phyloP scores from a whole-genome alignment of 2,329 filamentous ascomycete species.

The Pseudocercospora crystallina region DNA sequence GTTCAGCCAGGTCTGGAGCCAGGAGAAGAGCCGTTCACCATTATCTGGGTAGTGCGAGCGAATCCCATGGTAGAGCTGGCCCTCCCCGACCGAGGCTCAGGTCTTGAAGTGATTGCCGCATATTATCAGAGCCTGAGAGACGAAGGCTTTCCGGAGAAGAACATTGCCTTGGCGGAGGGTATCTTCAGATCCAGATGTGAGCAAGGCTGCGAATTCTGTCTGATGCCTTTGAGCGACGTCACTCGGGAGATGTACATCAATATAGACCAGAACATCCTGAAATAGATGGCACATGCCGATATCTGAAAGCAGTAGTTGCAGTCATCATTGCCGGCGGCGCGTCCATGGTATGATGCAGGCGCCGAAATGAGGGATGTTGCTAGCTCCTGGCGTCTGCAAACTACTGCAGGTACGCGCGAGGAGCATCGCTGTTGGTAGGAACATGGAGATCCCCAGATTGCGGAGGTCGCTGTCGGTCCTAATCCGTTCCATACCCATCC shows the following conservation, averaged over 20 bases:
- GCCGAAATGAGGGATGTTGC: too few species aligned
- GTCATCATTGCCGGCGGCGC: too few species aligned
- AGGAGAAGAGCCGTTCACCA: constrained; percentile 21
- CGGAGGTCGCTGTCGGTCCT: too few species aligned
- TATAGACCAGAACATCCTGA: constrained; percentile 9
- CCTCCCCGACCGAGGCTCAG: constrained; percentile 8
- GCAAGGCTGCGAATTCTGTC: constrained; percentile 14
- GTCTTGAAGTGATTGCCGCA: constrained; percentile 15
- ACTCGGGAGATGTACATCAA: constrained; percentile 20
- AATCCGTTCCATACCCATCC: too few species aligned
- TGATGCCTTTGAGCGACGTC: constrained; percentile 19
- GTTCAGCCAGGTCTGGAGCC: constrained; percentile 25
- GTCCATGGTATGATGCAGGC: too few species aligned
- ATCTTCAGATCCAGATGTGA: constrained; percentile 18
- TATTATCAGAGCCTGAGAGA: constrained; percentile 26
- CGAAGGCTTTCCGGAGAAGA: constrained; percentile 24
- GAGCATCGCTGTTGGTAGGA: too few species aligned
- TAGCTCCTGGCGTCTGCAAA: too few species aligned
- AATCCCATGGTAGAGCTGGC: constrained; percentile 14
- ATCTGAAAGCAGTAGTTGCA: too few species aligned
- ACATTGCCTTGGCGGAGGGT: constrained; percentile 21
- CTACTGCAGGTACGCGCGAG: too few species aligned
- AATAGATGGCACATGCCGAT: too few species aligned
- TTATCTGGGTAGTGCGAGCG: constrained; percentile 26
- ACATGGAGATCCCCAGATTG: too few species aligned